Base-by-base conservation (phyloP, 371 early-diverging fungal genomes). In the Dentiscutata heterogama region DNA sequence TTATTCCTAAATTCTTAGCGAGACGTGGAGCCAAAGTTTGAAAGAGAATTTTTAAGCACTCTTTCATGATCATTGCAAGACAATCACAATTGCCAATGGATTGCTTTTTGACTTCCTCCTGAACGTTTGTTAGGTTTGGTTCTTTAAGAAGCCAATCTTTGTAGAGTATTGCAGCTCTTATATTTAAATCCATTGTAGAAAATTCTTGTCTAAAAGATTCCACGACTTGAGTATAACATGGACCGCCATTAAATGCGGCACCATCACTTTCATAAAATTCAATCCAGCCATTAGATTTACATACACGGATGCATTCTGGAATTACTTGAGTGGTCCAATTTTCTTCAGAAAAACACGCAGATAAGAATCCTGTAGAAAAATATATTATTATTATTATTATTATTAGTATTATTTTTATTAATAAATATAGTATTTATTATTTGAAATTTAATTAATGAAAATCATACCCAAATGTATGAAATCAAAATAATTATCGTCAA, bases 401-500 rank as follows among this genome's bases (percentile, higher is more conserved):
- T 4, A 42, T 42, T 42, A 42, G n/a, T n/a, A 42, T 42, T 42
- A 42, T n/a, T n/a, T n/a, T n/a, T n/a, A n/a, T n/a, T n/a, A 46
- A 46, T 46, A 46, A 0, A 8, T 46, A 8, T 10, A 46, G 16
- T 16, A 16, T 51, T 51, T 14, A 14, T 51, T 7, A 46, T n/a
- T n/a, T n/a, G 11, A 46, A 51, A 16, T 16, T 51, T 51, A 10
- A 51, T 51, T 51, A 51, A 51, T 51, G 51, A 51, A n/a, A n/a
- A 51, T 16, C 1, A 16, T 51, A 51, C 51, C 51, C 4, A 72
- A 16, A 27, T 51, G 29, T 14, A 72, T 29, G 29, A 58, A 92
- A 78, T 92, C 92, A 82, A 92, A 90, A 42, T 84, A 68, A 51
- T 85, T 85, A 22, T 75, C 29, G 8, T 87, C 82, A 84, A 88